Conservation (phyloP, 2,329 filamentous ascomycete species). For the Curvularia hawaiiensis region DNA sequence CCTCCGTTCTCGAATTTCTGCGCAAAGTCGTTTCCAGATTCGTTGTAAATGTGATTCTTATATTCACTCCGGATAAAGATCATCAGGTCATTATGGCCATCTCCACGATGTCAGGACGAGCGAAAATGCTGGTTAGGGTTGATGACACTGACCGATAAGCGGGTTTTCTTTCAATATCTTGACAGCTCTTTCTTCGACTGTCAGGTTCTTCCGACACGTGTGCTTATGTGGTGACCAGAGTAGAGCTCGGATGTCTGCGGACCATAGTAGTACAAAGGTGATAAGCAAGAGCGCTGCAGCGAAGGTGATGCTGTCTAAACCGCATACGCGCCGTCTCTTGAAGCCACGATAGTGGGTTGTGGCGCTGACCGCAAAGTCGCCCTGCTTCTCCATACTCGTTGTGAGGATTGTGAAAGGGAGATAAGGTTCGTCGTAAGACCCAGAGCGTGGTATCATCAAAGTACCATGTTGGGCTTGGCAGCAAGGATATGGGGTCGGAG, state of each 20-base stretch:
- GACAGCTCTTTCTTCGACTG: constrained; percentile 39
- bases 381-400: constrained; percentile 17
- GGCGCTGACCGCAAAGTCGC: background rate
- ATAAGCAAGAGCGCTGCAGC: constrained; percentile 12
- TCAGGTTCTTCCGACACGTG: constrained; percentile 11
- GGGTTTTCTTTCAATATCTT: constrained; percentile 47
- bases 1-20: constrained; percentile 73
- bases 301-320: constrained; percentile 2
- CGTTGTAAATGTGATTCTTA: constrained; percentile 76
- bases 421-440: background rate
- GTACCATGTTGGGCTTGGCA: constrained; percentile 9
- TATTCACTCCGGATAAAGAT: constrained; percentile 70
- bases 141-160: constrained; percentile 45
- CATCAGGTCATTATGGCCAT: constrained; percentile 89
- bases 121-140: background rate
- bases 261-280: constrained; percentile 11
- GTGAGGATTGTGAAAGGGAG: background rate
- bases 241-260: constrained; percentile 2
- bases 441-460: constrained; percentile 2
- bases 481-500: constrained; percentile 15
- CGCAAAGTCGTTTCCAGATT: constrained; percentile 65
- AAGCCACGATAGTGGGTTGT: background rate
- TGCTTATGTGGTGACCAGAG: constrained; percentile 6
- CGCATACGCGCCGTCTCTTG: constrained; percentile 3
- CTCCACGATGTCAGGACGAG: constrained; percentile 52